These are phyloP conservation scores for Rosa chinensis DNA, from an alignment of 306 rosid genomes.

Conservation along the genomic window DNA sequence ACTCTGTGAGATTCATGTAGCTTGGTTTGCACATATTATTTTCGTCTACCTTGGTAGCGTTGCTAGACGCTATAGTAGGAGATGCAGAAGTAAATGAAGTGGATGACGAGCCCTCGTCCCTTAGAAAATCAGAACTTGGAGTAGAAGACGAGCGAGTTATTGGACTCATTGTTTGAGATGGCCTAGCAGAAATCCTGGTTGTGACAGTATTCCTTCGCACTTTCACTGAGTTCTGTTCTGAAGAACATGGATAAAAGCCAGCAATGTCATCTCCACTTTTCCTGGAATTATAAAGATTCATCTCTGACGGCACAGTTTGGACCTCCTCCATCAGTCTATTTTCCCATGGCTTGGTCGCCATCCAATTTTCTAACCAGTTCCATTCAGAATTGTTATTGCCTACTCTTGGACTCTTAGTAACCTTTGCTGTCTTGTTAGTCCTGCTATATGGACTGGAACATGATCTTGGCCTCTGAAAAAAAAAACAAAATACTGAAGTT, in stretches of 20 bases:
- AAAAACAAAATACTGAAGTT: conserved; percentile 14
- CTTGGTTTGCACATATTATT: conserved; percentile 37
- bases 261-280: conserved; percentile 40
- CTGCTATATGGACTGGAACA: conserved; percentile 59
- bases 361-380: conserved; percentile 76
- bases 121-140: conserved; percentile 55
- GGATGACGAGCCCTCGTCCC: conserved; percentile 55
- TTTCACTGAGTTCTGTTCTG: conserved; percentile 40
- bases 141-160: conserved; percentile 57
- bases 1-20: conserved; percentile 67
- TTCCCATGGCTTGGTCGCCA: conserved; percentile 78
- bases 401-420: conserved; percentile 39
- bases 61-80: conserved; percentile 34
- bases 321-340: conserved; percentile 49
- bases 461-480: conserved; percentile 46
- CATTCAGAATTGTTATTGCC: conserved; percentile 41
- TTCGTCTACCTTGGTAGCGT: conserved; percentile 30
- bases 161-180: conserved; percentile 36
- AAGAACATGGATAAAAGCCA: conserved; percentile 33
- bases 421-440: conserved; percentile 35
- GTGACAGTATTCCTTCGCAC: conserved; percentile 54
- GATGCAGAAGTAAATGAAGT: conserved; percentile 51
- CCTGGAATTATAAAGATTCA: conserved; percentile 38
- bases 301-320: conserved; percentile 35
- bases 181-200: conserved; percentile 51